Evolutionary conservation across 306 rosid genomes (phyloP).

Genomic region (Argentina anserina): DNA sequence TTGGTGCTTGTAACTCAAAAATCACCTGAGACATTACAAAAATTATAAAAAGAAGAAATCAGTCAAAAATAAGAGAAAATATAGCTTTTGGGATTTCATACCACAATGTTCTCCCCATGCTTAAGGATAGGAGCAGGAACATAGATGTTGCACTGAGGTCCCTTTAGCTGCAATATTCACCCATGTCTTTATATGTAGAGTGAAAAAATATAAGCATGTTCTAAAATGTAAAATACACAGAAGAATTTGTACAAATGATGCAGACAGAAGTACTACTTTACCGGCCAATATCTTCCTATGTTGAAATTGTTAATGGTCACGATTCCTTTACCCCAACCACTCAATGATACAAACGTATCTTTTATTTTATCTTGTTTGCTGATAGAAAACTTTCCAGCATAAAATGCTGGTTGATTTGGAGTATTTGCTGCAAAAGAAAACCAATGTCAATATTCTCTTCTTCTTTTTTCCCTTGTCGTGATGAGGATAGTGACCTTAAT

Average conservation of each 20-base stretch:
- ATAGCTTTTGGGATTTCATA: constrained; percentile 32
- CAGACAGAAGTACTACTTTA: constrained; percentile 26
- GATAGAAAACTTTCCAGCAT: constrained; percentile 60
- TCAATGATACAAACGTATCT: constrained; percentile 78
- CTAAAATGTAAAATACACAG: neutral
- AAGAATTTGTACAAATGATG: constrained; percentile 1
- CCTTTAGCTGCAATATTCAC: constrained; percentile 47
- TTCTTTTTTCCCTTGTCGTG: neutral
- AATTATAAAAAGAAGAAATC: neutral
- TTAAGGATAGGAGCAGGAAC: constrained; percentile 82
- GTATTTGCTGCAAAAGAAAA: constrained; percentile 47
- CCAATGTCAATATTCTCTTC: neutral
- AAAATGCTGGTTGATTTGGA: constrained; percentile 66
- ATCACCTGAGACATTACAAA: constrained; percentile 37
- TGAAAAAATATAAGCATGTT: neutral
- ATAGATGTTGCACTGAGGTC: constrained; percentile 93
- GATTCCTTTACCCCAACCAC: constrained; percentile 81
- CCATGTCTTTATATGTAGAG: constrained; percentile 20
- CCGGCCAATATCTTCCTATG: constrained; percentile 97
- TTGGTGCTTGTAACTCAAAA: constrained; percentile 75
- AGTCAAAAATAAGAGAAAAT: neutral
- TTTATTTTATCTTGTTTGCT: constrained; percentile 42
- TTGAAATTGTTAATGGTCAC: constrained; percentile 73
- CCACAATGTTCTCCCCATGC: constrained; percentile 66
- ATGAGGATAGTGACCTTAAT: constrained; percentile 15